These are phyloP conservation scores for Cladosporium sp. DNA, from an alignment of 2,329 filamentous ascomycete species.

Conservation along the genomic window DNA sequence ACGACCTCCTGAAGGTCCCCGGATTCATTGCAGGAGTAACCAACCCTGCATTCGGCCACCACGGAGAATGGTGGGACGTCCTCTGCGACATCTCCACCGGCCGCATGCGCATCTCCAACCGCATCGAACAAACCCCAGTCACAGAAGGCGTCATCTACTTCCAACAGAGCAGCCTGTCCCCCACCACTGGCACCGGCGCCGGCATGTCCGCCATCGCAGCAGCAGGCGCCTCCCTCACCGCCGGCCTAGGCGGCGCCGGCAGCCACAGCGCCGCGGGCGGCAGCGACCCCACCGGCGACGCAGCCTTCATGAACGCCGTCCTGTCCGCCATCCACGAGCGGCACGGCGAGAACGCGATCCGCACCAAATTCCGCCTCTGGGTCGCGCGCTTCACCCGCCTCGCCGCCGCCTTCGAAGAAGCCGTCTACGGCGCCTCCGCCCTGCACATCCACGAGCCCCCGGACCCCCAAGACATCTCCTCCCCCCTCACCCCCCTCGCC, in stretches of 20 bases:
- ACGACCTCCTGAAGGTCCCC: conserved; percentile 89
- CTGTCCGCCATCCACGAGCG: conserved; percentile 75
- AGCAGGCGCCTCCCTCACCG: conserved; percentile 30
- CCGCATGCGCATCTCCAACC: conserved; percentile 87
- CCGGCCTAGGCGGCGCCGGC: conserved; percentile 25
- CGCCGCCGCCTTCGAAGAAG: conserved; percentile 89
- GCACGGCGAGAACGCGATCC: conserved; percentile 82
- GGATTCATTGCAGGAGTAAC: conserved; percentile 98
- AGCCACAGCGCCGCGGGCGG: conserved; percentile 24
- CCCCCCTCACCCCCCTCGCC: conserved; percentile 37
- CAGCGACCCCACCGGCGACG: conserved; percentile 74
- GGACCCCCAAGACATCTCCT: conserved; percentile 81
- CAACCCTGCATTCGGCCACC: conserved; percentile 90
- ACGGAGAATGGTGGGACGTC: conserved; percentile 97
- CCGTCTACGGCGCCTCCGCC: conserved; percentile 86
- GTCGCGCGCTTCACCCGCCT: conserved; percentile 91
- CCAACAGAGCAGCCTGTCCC: conserved; percentile 50
- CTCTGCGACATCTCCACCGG: conserved; percentile 89
- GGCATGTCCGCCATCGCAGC: conserved; percentile 25
- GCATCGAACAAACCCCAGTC: conserved; percentile 70
- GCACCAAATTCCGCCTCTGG: conserved; percentile 91
- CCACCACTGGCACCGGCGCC: conserved; percentile 9
- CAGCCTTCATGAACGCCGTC: conserved; percentile 81
- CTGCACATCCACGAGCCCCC: conserved; percentile 58
- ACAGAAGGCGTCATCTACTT: conserved; percentile 86